Base-by-base conservation (phyloP, 768 basidiomycete genomes). In the Podaxis sp. region DNA sequence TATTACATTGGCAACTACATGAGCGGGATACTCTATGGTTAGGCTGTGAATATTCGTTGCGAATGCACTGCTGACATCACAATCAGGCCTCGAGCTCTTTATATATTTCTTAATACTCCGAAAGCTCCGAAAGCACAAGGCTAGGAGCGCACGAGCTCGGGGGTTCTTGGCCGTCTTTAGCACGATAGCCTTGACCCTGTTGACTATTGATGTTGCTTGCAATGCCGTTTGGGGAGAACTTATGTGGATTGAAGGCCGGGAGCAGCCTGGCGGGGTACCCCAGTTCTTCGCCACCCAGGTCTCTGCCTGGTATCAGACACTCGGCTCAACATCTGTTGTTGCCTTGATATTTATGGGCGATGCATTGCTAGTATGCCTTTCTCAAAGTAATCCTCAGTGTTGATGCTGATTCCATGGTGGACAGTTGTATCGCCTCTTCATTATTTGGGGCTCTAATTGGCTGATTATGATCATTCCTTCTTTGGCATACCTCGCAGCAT, bases 321-420 rank as follows among this genome's bases (percentile, higher is more conserved):
- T 75, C 63, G 69, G 70, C 12, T 73, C 72, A 5, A 67, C 73
- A 3, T 60, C 69, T 9, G 71, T 69, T 3, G 72, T 73, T 6
- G 65, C 64, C 24, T 68, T 72, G 61, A 72, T 73, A 40, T 74
- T 75, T 65, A 67, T 75, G 67, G 72, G 73, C 17, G 73, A 75
- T 62, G 72, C 70, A 19, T 67, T 75, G 22, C 51, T 75, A 64
- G 74, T 75, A 64, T 19, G 70, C 56, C 15, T 11, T 9, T 8
- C 47, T 55, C 24, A 41, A 25, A n/a, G 24, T 13, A 36, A 38
- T 49, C 4, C 19, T 52, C 1, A 11, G 19, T 19, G 7, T 29
- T 9, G 33, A 17, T 11, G 25, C 4, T 4, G 17, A 41, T 4
- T 63, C 37, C 41, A 40, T 2, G 19, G 29, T 43, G 13, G 2